These are phyloP conservation scores for Cystobasidium tubakii DNA, from an alignment of 768 basidiomycete genomes.

Conservation along the genomic window DNA sequence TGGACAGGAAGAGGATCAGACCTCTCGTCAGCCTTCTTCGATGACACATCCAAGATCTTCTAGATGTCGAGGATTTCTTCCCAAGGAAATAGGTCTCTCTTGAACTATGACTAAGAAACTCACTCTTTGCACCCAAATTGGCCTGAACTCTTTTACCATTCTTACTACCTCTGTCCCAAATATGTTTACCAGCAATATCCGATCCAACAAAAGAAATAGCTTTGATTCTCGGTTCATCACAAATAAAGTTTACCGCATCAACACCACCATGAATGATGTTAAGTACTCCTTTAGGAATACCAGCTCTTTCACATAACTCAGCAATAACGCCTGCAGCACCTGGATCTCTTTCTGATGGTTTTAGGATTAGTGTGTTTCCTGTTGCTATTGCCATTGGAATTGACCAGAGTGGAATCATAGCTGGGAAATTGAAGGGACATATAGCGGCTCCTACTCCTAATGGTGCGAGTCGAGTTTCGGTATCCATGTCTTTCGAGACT, in stretches of 20 bases:
- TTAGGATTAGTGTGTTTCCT: constrained; percentile 88
- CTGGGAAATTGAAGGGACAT: constrained; percentile 56
- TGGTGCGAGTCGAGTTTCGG: constrained; percentile 72
- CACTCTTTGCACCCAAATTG: constrained; percentile 94
- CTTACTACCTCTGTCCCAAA: constrained; percentile 76
- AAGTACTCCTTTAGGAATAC: constrained; percentile 63
- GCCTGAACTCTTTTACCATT: constrained; percentile 82
- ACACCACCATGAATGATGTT: constrained; percentile 87
- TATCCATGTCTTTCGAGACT: constrained; percentile 89
- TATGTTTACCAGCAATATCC: constrained; percentile 85
- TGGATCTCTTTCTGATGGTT: constrained; percentile 93
- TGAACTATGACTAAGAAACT: constrained; percentile 39
- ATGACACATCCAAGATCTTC: too few species aligned
- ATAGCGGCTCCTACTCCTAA: constrained; percentile 72
- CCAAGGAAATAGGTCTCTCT: too few species aligned
- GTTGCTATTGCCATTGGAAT: constrained; percentile 73
- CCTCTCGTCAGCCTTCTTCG: neutral
- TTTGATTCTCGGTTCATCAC: constrained; percentile 81
- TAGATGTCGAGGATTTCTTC: too few species aligned
- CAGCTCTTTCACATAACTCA: constrained; percentile 82
- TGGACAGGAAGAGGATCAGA: neutral
- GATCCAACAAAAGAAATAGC: constrained; percentile 97
- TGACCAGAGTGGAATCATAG: constrained; percentile 94
- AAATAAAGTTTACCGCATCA: constrained; percentile 81
- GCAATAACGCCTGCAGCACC: constrained; percentile 97